phyloP scores from a whole-genome alignment of 805 yeast species.

The Kluyveromyces siamensis region DNA sequence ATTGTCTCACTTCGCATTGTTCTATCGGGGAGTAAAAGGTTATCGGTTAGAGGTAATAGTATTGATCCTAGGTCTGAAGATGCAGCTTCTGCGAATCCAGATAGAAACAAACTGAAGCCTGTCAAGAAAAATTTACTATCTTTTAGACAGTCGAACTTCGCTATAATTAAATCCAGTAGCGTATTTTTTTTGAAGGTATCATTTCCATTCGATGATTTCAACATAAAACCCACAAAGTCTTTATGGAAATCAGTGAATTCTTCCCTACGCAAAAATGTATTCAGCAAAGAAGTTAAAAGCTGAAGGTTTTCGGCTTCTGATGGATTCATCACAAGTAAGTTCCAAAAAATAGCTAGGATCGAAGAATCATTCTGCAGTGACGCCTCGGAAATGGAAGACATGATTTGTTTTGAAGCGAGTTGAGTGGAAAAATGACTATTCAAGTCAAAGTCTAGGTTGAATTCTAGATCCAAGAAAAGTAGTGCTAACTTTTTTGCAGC shows the following conservation, averaged over 20 bases:
- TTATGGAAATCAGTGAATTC: conserved; percentile 23
- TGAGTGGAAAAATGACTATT: neutral
- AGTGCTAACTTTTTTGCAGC: conserved; percentile 31
- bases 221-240: conserved; percentile 36
- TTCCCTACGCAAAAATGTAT: conserved; percentile 2
- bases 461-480: conserved; percentile 33
- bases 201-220: conserved; percentile 25
- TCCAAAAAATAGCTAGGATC: conserved; percentile 43
- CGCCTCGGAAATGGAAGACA: neutral
- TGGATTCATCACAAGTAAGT: conserved; percentile 34
- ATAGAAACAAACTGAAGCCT: conserved; percentile 25
- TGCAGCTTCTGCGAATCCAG: neutral
- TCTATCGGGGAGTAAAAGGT: conserved; percentile 42
- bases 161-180: conserved; percentile 14
- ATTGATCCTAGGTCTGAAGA: neutral
- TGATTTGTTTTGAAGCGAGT: neutral
- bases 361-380: neutral
- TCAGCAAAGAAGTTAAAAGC: conserved; percentile 4
- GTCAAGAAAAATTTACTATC: conserved; percentile 32
- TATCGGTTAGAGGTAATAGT: conserved; percentile 18
- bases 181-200: conserved; percentile 1
- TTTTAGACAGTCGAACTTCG: conserved; percentile 20
- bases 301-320: conserved; percentile 24
- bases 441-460: neutral
- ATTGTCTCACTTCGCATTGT: conserved; percentile 42